These are phyloP conservation scores for Sistotremastrum niveocremeum DNA, from an alignment of 768 basidiomycete genomes.

Conservation along the genomic window DNA sequence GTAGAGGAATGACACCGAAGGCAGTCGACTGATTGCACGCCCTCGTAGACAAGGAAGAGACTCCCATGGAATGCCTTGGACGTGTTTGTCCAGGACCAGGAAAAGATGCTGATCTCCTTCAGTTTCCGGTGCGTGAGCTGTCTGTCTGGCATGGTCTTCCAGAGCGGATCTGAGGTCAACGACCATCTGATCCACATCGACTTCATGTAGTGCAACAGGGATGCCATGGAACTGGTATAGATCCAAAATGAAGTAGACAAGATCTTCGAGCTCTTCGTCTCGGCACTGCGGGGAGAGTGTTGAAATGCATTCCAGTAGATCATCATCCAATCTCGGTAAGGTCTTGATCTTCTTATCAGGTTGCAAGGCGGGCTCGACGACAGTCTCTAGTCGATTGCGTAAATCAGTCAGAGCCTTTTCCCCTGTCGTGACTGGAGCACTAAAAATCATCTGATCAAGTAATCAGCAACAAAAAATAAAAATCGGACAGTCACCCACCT, in stretches of 20 bases:
- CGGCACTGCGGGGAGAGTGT: constrained; percentile 67
- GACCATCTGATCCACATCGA: constrained; percentile 83
- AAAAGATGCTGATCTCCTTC: constrained; percentile 61
- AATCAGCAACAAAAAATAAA: constrained; percentile 1
- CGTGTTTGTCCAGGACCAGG: constrained; percentile 77
- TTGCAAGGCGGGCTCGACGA: constrained; percentile 54
- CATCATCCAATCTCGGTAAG: constrained; percentile 49
- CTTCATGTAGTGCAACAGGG: constrained; percentile 77
- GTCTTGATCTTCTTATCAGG: constrained; percentile 51
- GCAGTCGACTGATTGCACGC: constrained; percentile 83
- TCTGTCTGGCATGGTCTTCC: constrained; percentile 50
- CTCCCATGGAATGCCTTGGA: constrained; percentile 92
- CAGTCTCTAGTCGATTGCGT: constrained; percentile 53
- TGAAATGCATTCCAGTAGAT: constrained; percentile 76
- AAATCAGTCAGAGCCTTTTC: constrained; percentile 40
- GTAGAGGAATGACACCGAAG: constrained; percentile 74
- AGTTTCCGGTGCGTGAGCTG: constrained; percentile 13
- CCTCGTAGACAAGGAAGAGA: constrained; percentile 78
- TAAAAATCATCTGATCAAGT: constrained; percentile 44
- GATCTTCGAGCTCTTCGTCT: constrained; percentile 91
- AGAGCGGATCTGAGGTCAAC: constrained; percentile 69
- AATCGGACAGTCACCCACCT: constrained; percentile 35
- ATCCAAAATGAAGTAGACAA: constrained; percentile 87
- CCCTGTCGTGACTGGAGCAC: constrained; percentile 29
- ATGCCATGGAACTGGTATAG: constrained; percentile 89